These are phyloP conservation scores for Xylaria sp. DNA, from an alignment of 2,329 filamentous ascomycete species.

Conservation along the genomic window DNA sequence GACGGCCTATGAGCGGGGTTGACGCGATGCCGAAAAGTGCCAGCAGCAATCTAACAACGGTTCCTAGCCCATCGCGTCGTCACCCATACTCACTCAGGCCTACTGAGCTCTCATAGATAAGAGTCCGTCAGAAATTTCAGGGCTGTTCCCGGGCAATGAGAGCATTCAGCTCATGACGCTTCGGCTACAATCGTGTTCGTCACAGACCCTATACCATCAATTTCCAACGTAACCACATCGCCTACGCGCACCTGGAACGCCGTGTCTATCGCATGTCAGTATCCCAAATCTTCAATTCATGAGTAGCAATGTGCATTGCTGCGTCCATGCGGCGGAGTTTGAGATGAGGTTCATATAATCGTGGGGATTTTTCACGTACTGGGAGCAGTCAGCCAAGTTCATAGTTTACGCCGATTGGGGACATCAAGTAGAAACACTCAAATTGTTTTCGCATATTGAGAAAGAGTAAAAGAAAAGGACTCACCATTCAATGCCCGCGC, in stretches of 20 bases:
- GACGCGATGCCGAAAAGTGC: neutral
- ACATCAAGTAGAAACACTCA: neutral
- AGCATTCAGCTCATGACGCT: conserved; percentile 15
- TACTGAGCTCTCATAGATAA: neutral
- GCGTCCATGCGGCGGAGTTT: neutral
- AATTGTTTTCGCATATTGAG: neutral
- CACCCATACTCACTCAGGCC: neutral
- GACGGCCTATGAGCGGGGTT: conserved; percentile 4
- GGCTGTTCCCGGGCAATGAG: no score
- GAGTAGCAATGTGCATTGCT: neutral
- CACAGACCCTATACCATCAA: conserved; percentile 45
- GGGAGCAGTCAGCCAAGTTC: neutral
- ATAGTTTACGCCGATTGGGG: no score
- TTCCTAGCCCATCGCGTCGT: neutral
- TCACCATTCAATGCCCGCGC: conserved; percentile 45
- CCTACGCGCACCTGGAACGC: conserved; percentile 41
- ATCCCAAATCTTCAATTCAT: neutral
- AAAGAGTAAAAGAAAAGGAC: conserved; percentile 5
- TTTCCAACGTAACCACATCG: conserved; percentile 44
- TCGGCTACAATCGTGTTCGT: conserved; percentile 44
- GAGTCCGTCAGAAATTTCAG: neutral
- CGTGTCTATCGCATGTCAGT: conserved; percentile 34
- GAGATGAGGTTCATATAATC: neutral
- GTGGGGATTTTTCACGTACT: conserved; percentile 20
- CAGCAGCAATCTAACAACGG: neutral